These are phyloP conservation scores for Fusarium coicis DNA, from an alignment of 2,329 filamentous ascomycete genomes.

Conservation along the genomic window DNA sequence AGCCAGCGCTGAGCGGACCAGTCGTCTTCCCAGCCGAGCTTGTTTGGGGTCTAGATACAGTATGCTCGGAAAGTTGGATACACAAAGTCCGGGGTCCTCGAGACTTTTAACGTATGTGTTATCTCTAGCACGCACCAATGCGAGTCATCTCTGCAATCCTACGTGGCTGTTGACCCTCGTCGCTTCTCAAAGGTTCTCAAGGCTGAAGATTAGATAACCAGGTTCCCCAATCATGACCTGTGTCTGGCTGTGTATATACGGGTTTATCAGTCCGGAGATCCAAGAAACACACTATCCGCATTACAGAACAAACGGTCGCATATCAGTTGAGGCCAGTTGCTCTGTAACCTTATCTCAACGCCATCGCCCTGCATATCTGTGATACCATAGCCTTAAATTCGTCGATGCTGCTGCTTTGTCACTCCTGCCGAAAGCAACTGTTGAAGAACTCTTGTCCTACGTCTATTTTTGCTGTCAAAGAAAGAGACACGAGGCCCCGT, in stretches of 20 bases:
- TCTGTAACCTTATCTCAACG: slow-evolving; percentile 39
- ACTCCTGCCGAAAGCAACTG: not conserved
- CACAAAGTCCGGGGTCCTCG: not conserved
- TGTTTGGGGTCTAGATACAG: not conserved
- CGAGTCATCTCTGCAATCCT: slow-evolving; percentile 28
- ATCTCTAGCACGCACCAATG: slow-evolving; percentile 25
- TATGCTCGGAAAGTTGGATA: not conserved
- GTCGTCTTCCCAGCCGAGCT: not conserved
- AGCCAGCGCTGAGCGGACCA: not conserved
- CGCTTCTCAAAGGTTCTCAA: slow-evolving; percentile 27
- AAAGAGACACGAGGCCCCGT: slow-evolving; percentile 19
- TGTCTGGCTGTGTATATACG: slow-evolving; percentile 24
- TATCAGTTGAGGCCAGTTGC: slow-evolving; percentile 34
- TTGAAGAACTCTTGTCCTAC: not conserved
- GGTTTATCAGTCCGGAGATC: slow-evolving; percentile 40
- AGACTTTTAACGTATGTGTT: slow-evolving; percentile 8
- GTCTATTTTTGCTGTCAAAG: slow-evolving; percentile 32
- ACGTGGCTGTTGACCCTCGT: slow-evolving; percentile 33
- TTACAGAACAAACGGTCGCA: slow-evolving; percentile 36
- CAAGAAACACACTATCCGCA: slow-evolving; percentile 37
- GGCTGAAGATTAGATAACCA: slow-evolving; percentile 42
- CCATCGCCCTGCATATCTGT: slow-evolving; percentile 26
- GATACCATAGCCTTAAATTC: slow-evolving; percentile 37
- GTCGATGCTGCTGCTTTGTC: slow-evolving; percentile 27
- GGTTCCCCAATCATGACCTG: slow-evolving; percentile 41